Percentiles rank a stretch among this genome's conserved stretches.
These are phyloP conservation scores for Styphnolobium japonicum DNA, from an alignment of 306 rosid genomes.

Conservation along the genomic window DNA sequence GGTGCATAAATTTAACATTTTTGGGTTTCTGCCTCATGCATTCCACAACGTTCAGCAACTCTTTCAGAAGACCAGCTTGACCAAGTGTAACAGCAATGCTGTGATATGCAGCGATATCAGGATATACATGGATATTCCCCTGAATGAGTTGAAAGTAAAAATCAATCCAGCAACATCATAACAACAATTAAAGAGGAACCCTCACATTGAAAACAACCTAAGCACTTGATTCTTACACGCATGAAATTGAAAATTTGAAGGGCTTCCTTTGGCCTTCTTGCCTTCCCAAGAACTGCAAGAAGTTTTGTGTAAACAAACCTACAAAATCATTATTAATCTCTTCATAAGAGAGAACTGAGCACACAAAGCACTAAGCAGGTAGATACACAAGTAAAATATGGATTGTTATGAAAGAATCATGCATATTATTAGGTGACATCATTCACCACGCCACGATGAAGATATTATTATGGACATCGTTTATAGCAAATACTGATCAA, in stretches of 20 bases:
- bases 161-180: slow-evolving; percentile 25
- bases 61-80: slow-evolving; percentile 81
- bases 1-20: slow-evolving; percentile 32
- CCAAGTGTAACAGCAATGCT: slow-evolving; percentile 94
- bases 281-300: slow-evolving; percentile 84
- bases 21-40: slow-evolving; percentile 77
- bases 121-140: slow-evolving; percentile 70
- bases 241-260: slow-evolving; percentile 68
- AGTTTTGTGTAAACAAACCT: slow-evolving; percentile 95
- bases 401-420: not conserved
- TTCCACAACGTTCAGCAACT: slow-evolving; percentile 68
- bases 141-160: slow-evolving; percentile 45
- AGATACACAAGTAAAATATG: not conserved
- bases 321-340: slow-evolving; percentile 29
- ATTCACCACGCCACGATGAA: slow-evolving; percentile 6
- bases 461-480: not conserved
- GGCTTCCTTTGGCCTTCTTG: slow-evolving; percentile 81
- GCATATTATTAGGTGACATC: not conserved
- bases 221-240: slow-evolving; percentile 61
- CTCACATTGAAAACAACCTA: slow-evolving; percentile 23
- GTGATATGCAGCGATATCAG: slow-evolving; percentile 92
- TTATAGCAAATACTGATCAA: not conserved
- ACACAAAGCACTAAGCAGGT: slow-evolving; percentile 15
- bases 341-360: not conserved
- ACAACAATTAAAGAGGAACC: slow-evolving; percentile 13